Evolutionary conservation across 371 early-diverging fungal species (phyloP).

Genomic region (Mucor indicus): DNA sequence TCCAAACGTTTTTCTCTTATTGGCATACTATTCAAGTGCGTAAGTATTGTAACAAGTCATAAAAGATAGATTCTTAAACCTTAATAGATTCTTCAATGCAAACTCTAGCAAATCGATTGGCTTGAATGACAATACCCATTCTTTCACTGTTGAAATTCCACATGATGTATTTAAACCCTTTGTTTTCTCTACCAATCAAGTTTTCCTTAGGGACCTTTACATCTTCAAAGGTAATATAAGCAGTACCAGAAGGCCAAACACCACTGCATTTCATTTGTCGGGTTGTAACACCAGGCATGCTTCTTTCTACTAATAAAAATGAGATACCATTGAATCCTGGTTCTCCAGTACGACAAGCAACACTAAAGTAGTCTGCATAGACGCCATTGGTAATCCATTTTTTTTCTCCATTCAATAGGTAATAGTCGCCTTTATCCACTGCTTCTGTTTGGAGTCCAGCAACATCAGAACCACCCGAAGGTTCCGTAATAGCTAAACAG

Average conservation of each 20-base stretch:
- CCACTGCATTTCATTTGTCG: slow-evolving; percentile 77
- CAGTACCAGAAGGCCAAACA: slow-evolving; percentile 83
- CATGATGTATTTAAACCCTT: slow-evolving; percentile 80
- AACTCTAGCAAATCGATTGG: slow-evolving; percentile 78
- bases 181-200: slow-evolving; percentile 80
- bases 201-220: slow-evolving; percentile 80
- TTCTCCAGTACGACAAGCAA: slow-evolving; percentile 70
- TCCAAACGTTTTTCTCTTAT: slow-evolving; percentile 83
- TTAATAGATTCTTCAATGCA: slow-evolving; percentile 81
- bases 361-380: slow-evolving; percentile 69
- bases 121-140: slow-evolving; percentile 78
- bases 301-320: slow-evolving; percentile 67
- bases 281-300: slow-evolving; percentile 74
- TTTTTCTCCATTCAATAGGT: slow-evolving; percentile 70
- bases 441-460: slow-evolving; percentile 78
- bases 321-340: slow-evolving; percentile 78
- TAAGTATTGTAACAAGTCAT: slow-evolving; percentile 15
- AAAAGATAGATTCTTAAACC: background rate
- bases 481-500: slow-evolving; percentile 69
- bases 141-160: slow-evolving; percentile 73
- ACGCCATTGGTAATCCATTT: slow-evolving; percentile 85
- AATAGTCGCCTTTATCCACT: slow-evolving; percentile 64
- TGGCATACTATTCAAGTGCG: slow-evolving; percentile 49
- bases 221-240: slow-evolving; percentile 74
- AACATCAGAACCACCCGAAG: slow-evolving; percentile 76